Evolutionary conservation across 73 alveolate genomes (phyloP).

Genomic region (Symbiodinium natans): DNA sequence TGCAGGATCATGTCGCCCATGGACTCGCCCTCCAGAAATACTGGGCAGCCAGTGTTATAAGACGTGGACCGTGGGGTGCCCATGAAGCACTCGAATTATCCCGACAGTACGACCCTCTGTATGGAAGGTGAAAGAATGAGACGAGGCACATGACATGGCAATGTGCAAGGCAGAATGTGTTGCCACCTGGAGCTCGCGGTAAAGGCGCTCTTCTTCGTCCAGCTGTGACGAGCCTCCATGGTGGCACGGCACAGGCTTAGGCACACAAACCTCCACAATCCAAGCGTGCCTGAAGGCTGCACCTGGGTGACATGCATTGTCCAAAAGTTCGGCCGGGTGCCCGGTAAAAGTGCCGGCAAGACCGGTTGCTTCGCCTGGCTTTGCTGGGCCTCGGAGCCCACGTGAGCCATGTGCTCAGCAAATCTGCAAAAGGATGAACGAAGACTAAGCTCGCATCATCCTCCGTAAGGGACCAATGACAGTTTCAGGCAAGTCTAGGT

Average conservation of each 20-base stretch:
- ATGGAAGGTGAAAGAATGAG: neutral
- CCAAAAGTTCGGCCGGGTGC: too few relatives aligned
- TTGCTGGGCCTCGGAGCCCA: neutral
- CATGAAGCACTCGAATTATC: neutral
- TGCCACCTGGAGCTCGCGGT: conserved; percentile 72
- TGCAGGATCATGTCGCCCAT: conserved; percentile 91
- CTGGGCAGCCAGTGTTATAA: too few relatives aligned
- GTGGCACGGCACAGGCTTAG: too few relatives aligned
- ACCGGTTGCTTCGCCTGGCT: neutral
- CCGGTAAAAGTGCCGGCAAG: neutral
- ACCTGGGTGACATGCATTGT: neutral
- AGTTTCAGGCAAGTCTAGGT: neutral
- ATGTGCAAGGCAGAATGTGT: neutral
- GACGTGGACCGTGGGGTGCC: neutral
- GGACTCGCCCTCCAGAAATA: conserved; percentile 55
- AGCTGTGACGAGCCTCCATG: conserved; percentile 55
- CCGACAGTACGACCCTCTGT: neutral
- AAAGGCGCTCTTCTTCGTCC: conserved; percentile 89
- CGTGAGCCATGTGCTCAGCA: too few relatives aligned
- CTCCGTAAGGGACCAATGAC: too few relatives aligned
- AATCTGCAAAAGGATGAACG: neutral
- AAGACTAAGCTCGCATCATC: too few relatives aligned
- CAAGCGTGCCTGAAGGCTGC: too few relatives aligned
- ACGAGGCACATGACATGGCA: neutral
- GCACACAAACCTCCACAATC: too few relatives aligned